A percentile compares a stretch with the other conserved stretches of the same genome.
phyloP scores from a whole-genome alignment of 768 basidiomycete genomes.

The Lyophyllum semitale region DNA sequence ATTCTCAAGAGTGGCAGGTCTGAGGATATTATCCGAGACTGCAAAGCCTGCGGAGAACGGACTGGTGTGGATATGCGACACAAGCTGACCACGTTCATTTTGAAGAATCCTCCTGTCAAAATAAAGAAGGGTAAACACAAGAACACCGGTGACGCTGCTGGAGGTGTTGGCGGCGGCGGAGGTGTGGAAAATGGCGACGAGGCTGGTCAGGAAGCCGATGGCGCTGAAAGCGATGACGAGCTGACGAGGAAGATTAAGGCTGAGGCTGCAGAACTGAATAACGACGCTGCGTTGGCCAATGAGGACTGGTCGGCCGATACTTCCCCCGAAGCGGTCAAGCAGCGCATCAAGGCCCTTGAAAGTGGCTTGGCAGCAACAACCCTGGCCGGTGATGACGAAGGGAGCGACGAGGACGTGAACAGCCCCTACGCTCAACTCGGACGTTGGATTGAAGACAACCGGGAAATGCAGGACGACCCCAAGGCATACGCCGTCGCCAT shows the following conservation, averaged over 20 bases:
- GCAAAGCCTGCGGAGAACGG: conserved; percentile 96
- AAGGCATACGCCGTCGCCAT: conserved; percentile 65
- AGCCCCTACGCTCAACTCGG: conserved; percentile 86
- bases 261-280: conserved; percentile 77
- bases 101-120: conserved; percentile 96
- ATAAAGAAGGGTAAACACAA: conserved; percentile 72
- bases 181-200: conserved; percentile 40
- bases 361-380: conserved; percentile 52
- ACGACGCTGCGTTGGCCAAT: conserved; percentile 57
- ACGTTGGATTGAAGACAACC: conserved; percentile 81
- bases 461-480: conserved; percentile 43
- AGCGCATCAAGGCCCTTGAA: conserved; percentile 75
- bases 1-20: conserved; percentile 79
- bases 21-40: conserved; percentile 92
- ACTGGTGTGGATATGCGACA: conserved; percentile 95
- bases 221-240: conserved; percentile 83
- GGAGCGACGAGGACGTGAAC: conserved; percentile 83
- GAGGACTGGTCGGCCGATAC: conserved; percentile 95
- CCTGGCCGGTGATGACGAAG: conserved; percentile 75
- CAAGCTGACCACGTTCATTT: conserved; percentile 93
- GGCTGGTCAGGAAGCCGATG: conserved; percentile 46
- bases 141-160: conserved; percentile 36
- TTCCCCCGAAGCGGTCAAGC: conserved; percentile 84
- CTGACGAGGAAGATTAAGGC: conserved; percentile 90
- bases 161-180: conserved; percentile 25